phyloP scores from a whole-genome alignment of 345 rosid genomes.

The Salix arbutifolia region DNA sequence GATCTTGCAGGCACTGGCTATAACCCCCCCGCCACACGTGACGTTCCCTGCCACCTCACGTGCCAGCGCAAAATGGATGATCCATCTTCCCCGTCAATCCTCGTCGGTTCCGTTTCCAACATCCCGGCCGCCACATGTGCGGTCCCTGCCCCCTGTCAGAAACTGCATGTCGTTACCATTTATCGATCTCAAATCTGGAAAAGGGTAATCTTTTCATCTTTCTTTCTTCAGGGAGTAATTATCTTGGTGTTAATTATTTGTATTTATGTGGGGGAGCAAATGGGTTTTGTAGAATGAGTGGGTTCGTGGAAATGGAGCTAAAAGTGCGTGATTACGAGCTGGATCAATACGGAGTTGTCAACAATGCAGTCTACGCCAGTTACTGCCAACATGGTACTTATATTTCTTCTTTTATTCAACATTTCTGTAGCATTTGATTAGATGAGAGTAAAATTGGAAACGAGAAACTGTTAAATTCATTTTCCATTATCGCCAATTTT shows the following conservation, averaged over 20 bases:
- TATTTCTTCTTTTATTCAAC: background rate
- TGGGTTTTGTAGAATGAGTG: constrained; percentile 46
- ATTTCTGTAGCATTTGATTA: background rate
- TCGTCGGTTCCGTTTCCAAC: constrained; percentile 9
- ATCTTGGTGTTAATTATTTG: background rate
- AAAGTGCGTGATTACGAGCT: constrained; percentile 81
- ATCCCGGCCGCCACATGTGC: constrained; percentile 9
- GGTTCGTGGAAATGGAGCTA: constrained; percentile 55
- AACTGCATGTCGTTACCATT: constrained; percentile 26
- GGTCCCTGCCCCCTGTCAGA: constrained; percentile 25
- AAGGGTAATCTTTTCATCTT: constrained; percentile 37
- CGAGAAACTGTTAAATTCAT: background rate
- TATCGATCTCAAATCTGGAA: constrained; percentile 52
- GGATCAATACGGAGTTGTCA: constrained; percentile 88
- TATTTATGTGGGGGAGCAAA: background rate
- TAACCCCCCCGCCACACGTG: constrained; percentile 18
- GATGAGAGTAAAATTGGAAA: background rate
- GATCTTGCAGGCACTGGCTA: background rate
- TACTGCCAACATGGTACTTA: constrained; percentile 73
- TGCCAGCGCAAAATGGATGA: constrained; percentile 1
- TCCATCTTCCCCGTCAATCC: constrained; percentile 15
- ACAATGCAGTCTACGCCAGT: constrained; percentile 80
- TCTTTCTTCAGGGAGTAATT: background rate
- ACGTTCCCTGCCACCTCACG: constrained; percentile 13
- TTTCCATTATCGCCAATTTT: background rate